A percentile compares a stretch with the other conserved stretches of the same genome.
Evolutionary conservation across 2,329 filamentous ascomycete species (phyloP).

Genomic region (Knoxdaviesia capensis): DNA sequence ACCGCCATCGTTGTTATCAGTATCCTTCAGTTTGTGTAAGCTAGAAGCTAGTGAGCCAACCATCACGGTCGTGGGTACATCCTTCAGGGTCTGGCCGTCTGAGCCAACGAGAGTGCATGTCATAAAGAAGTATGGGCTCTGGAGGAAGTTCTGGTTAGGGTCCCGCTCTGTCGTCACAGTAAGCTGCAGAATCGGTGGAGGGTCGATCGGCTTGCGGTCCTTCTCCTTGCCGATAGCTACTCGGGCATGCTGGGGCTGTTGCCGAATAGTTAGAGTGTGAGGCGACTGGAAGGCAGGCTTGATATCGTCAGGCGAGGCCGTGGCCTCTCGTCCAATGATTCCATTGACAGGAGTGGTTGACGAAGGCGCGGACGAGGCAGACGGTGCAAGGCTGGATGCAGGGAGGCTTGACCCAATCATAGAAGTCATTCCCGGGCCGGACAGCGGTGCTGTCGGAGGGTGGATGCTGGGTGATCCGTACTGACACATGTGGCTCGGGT

Average conservation of each 20-base stretch:
- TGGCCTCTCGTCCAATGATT: neutral
- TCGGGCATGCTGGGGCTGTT: slow-evolving; percentile 46
- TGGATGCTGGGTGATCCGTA: too few relatives aligned
- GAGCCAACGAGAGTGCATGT: slow-evolving; percentile 22
- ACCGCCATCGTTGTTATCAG: slow-evolving; percentile 55
- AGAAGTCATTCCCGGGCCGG: too few relatives aligned
- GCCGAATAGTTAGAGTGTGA: slow-evolving; percentile 30
- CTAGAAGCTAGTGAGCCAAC: slow-evolving; percentile 63
- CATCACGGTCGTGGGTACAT: slow-evolving; percentile 26
- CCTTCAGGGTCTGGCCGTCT: slow-evolving; percentile 16
- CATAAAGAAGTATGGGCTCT: slow-evolving; percentile 25
- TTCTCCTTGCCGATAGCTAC: slow-evolving; percentile 59
- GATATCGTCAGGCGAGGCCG: neutral
- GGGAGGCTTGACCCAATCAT: too few relatives aligned
- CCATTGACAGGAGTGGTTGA: too few relatives aligned
- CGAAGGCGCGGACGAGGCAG: too few relatives aligned
- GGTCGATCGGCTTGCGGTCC: slow-evolving; percentile 74
- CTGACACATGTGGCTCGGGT: too few relatives aligned
- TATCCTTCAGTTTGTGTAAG: slow-evolving; percentile 62
- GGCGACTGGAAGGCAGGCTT: slow-evolving; percentile 2
- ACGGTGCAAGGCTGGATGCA: too few relatives aligned
- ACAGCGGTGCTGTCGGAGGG: too few relatives aligned
- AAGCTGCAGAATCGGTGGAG: slow-evolving; percentile 67
- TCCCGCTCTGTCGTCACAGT: slow-evolving; percentile 19
- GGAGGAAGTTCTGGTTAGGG: slow-evolving; percentile 20